phyloP scores from a whole-genome alignment of 306 rosid species.

The Sindora glabra region DNA sequence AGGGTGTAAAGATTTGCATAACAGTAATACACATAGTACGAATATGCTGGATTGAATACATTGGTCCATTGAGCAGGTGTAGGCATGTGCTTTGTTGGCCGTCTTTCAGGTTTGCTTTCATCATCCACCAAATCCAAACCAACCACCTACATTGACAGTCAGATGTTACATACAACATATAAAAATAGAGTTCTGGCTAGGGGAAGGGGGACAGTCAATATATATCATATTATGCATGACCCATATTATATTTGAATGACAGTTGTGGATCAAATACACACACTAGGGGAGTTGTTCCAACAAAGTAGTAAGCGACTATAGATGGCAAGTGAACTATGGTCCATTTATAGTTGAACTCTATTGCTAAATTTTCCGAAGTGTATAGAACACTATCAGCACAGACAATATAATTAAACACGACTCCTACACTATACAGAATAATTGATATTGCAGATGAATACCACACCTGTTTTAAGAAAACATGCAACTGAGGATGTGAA shows the following conservation, averaged over 20 bases:
- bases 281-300: too few relatives aligned
- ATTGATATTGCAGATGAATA: neutral
- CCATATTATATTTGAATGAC: too few relatives aligned
- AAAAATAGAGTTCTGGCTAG: neutral
- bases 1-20: slow-evolving; percentile 89
- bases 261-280: too few relatives aligned
- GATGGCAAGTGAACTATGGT: too few relatives aligned
- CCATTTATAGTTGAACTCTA: too few relatives aligned
- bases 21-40: slow-evolving; percentile 90
- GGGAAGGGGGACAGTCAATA: neutral
- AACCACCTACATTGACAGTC: slow-evolving; percentile 42
- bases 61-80: slow-evolving; percentile 97
- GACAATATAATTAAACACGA: neutral
- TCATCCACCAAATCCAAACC: slow-evolving; percentile 87
- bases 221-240: too few relatives aligned
- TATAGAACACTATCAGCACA: neutral
- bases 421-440: neutral
- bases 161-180: neutral
- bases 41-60: slow-evolving; percentile 91
- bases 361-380: too few relatives aligned
- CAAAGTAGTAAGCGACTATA: too few relatives aligned
- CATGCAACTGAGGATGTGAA: slow-evolving; percentile 95
- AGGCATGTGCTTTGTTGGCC: slow-evolving; percentile 95
- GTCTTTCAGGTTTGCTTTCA: slow-evolving; percentile 79
- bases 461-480: slow-evolving; percentile 86